Conservation (phyloP, 2,329 filamentous ascomycete genomes). For the Paecilomyces niveus region DNA sequence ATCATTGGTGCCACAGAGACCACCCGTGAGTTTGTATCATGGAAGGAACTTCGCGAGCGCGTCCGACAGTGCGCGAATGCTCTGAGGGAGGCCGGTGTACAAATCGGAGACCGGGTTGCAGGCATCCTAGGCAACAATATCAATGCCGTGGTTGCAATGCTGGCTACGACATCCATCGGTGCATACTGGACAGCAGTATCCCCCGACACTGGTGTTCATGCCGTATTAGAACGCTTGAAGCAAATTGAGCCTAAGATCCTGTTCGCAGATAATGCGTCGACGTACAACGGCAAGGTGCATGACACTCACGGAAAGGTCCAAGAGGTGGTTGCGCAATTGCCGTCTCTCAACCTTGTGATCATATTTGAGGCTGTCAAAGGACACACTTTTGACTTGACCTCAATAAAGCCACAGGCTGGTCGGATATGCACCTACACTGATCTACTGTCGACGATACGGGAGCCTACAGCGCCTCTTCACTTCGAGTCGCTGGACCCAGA, state of each 20-base stretch:
- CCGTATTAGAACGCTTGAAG: constrained; percentile 75
- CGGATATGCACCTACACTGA: constrained; percentile 34
- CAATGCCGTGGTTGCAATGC: constrained; percentile 79
- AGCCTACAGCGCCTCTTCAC: constrained; percentile 36
- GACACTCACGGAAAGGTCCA: constrained; percentile 69
- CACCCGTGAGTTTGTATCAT: constrained; percentile 58
- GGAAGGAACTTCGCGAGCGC: constrained; percentile 70
- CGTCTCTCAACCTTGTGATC: constrained; percentile 62
- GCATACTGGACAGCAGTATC: constrained; percentile 91
- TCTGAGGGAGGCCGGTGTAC: constrained; percentile 60
- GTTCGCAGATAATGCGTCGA: constrained; percentile 78
- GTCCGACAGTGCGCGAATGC: constrained; percentile 68
- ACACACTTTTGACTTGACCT: constrained; percentile 27
- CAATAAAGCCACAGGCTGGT: constrained; percentile 28
- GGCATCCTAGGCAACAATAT: constrained; percentile 84
- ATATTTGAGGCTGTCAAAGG: constrained; percentile 61
- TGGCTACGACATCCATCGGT: constrained; percentile 73
- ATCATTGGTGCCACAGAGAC: constrained; percentile 78
- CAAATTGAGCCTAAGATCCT: constrained; percentile 80
- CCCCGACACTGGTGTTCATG: constrained; percentile 85
- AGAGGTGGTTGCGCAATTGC: constrained; percentile 65
- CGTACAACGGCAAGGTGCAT: constrained; percentile 89
- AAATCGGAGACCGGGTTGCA: constrained; percentile 54
- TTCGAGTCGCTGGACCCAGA: constrained; percentile 78
- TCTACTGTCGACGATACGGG: constrained; percentile 39